phyloP scores from a whole-genome alignment of 2,329 filamentous ascomycete species.

The Fusarium euwallaceae region DNA sequence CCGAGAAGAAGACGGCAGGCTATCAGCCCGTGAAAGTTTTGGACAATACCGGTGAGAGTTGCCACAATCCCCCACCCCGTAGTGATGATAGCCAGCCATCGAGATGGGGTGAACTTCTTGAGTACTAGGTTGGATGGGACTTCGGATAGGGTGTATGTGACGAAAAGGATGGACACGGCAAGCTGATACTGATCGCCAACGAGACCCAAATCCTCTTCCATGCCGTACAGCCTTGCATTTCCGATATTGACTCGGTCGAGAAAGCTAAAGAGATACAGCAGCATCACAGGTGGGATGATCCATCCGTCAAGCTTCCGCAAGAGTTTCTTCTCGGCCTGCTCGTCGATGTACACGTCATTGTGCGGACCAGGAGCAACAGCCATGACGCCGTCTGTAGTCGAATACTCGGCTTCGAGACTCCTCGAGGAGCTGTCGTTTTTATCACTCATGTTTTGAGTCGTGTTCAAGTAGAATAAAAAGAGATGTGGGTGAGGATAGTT shows the following conservation, averaged over 20 bases:
- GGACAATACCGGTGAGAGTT: neutral
- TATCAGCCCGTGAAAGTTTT: neutral
- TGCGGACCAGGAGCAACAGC: neutral
- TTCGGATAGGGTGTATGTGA: neutral
- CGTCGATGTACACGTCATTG: neutral
- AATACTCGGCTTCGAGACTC: neutral
- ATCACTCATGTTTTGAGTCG: neutral
- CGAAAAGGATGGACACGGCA: neutral
- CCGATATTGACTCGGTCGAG: neutral
- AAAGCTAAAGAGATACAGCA: neutral
- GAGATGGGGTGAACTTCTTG: neutral
- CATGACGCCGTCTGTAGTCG: neutral
- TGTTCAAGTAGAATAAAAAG: neutral
- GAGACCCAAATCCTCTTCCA: neutral
- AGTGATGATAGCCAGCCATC: neutral
- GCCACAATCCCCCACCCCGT: neutral
- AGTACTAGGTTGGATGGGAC: neutral
- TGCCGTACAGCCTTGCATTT: neutral
- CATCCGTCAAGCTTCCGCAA: neutral
- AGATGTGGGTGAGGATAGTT: neutral
- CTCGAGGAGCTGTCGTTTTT: neutral
- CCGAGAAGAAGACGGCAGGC: neutral
- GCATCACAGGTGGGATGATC: neutral
- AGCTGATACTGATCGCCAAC: neutral
- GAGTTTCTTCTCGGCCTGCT: neutral